These are phyloP conservation scores for Crotalaria pallida DNA, from an alignment of 306 rosid species.

Conservation along the genomic window DNA sequence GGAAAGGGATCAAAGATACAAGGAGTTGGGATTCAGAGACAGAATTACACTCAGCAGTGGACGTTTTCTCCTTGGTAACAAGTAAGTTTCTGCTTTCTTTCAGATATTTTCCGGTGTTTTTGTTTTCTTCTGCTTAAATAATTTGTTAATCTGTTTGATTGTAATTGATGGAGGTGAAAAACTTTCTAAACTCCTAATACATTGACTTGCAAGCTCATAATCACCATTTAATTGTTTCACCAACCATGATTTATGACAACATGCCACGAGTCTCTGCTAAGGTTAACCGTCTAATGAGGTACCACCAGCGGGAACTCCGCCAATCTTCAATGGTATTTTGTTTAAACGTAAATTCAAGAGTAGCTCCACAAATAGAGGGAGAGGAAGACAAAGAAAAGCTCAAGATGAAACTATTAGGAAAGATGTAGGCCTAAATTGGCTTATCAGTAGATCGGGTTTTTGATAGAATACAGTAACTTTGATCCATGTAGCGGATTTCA, in stretches of 20 bases:
- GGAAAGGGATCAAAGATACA: constrained; percentile 99
- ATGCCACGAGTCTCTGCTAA: not conserved
- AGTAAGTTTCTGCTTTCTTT: constrained; percentile 48
- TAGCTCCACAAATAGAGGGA: not conserved
- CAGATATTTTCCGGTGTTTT: not conserved
- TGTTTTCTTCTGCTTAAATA: not conserved
- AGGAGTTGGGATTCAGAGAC: constrained; percentile 95
- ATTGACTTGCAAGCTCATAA: not conserved
- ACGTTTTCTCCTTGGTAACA: constrained; percentile 97
- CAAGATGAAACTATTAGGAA: not conserved
- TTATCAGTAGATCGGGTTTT: too few species aligned
- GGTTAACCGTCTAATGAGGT: not conserved
- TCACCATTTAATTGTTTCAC: not conserved
- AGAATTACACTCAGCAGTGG: constrained; percentile 99
- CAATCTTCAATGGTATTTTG: not conserved
- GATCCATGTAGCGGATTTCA: not conserved
- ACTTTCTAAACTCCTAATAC: not conserved
- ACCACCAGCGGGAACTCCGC: not conserved
- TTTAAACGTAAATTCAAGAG: not conserved
- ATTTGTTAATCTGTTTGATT: constrained; percentile 9
- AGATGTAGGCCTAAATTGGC: not conserved
- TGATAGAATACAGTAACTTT: not conserved
- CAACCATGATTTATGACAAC: not conserved
- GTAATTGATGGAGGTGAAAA: not conserved
- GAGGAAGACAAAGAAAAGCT: not conserved